Evolutionary conservation across 805 yeast species (phyloP), one percentile per base, ranked within the genome.

Genomic region (Wickerhamiella bombiphila): DNA sequence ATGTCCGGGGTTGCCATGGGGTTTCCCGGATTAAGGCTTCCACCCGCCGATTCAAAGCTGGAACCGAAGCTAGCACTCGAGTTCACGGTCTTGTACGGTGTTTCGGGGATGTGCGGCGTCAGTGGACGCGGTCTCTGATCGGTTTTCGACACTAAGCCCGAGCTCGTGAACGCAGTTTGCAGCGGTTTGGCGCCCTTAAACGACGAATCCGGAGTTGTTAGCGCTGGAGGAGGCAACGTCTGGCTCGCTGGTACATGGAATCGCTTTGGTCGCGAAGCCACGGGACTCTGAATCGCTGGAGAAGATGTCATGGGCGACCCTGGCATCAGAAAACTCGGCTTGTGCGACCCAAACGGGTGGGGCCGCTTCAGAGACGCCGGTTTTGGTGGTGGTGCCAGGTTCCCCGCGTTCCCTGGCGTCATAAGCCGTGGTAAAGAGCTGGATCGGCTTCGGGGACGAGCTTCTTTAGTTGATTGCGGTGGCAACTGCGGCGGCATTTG

Each of bases 111-210:
- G 55, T 49, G 54, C 62, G 60, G 57, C 56, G 57, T 34, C 13
- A 34, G 34, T 32, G 74, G 61, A 58, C 78, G 63, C 26, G 26
- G 13, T 9, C 26, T 24, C 11, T 19, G 33, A 5, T 9, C 20
- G 14, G 33, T 17, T 54, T 75, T 75, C 28, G 78, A 72, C 42
- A 76, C 57, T 25, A 82, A 59, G 0, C 94, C 94, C 0, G 80
- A 61, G 2, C 86, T 70, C 54, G 72, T 67, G 56, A 82, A 82
- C 13, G 91, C 94, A 0, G 86, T 76, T 54, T 81, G 93, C 29
- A 82, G 64, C 2, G 94, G 94, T 52, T 78, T 80, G 17, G 80
- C 91, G 34, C 73, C 70, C 45, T 73, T 70, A 56, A 44, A 49
- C 2, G 76, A 14, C 15, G 38, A 21, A 16, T 30, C 32, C 3